A percentile compares a stretch with the other conserved stretches of the same genome.
Evolutionary conservation across 225 moss, liverwort and hornwort genomes (phyloP).

Genomic region (Marchantia paleacea): DNA sequence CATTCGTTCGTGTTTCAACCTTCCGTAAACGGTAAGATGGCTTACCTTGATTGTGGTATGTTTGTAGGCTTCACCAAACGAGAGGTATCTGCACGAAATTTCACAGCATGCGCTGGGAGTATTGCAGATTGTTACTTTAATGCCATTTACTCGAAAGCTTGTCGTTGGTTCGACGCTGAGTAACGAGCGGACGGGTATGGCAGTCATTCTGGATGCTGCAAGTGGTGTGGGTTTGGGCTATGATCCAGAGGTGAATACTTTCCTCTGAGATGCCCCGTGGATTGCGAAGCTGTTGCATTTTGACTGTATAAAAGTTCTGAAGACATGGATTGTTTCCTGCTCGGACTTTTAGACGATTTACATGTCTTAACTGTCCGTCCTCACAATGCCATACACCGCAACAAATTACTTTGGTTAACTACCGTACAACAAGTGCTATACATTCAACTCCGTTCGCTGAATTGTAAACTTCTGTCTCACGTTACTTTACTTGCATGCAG

Average conservation of each 20-base stretch:
- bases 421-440: no score
- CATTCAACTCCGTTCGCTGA: no score
- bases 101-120: conserved; percentile 94
- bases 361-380: not conserved
- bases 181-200: conserved; percentile 96
- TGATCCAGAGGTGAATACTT: conserved; percentile 75
- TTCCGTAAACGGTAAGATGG: not conserved
- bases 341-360: not conserved
- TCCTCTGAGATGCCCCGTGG: not conserved
- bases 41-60: conserved; percentile 11
- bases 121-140: conserved; percentile 89
- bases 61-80: conserved; percentile 85
- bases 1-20: not conserved
- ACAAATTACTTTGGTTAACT: no score
- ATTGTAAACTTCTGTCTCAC: no score
- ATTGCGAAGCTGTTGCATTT: not conserved
- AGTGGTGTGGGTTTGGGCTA: conserved; percentile 81
- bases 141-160: conserved; percentile 84
- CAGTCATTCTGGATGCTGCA: conserved; percentile 92
- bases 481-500: no score
- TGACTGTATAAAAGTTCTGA: not conserved
- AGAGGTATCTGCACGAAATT: conserved; percentile 87
- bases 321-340: not conserved
- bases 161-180: conserved; percentile 82
- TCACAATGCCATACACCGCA: no score